Conservation (phyloP, 78 protist species). For the Dictyostelium purpureum region DNA sequence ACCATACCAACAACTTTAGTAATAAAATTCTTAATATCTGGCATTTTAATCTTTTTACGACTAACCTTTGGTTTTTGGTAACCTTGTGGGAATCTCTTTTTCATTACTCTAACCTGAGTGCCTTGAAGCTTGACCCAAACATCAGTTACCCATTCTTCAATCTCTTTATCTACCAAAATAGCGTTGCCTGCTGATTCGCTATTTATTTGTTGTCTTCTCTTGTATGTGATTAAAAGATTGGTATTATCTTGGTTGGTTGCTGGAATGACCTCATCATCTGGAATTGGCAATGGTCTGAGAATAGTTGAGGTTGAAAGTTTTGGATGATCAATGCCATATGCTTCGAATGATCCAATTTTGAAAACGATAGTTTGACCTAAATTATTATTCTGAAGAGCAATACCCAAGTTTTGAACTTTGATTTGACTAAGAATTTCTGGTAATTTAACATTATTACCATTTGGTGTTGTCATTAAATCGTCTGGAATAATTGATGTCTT, state of each 20-base stretch:
- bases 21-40: conserved; percentile 55
- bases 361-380: conserved; percentile 53
- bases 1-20: conserved; percentile 26
- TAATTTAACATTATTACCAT: neutral
- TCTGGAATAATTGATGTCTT: neutral
- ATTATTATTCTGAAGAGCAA: conserved; percentile 27
- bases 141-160: conserved; percentile 50
- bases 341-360: conserved; percentile 62
- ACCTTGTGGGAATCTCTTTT: conserved; percentile 1
- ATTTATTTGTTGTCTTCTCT: conserved; percentile 25
- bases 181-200: no score
- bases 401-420: conserved; percentile 44
- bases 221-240: conserved; percentile 42
- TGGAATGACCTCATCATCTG: conserved; percentile 68
- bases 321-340: conserved; percentile 72
- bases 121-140: conserved; percentile 67
- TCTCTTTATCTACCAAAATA: conserved; percentile 20
- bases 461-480: neutral
- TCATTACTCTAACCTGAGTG: conserved; percentile 45
- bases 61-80: neutral
- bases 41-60: conserved; percentile 41
- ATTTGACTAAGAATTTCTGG: neutral
- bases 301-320: conserved; percentile 58
- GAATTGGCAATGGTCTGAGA: conserved; percentile 66
- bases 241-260: conserved; percentile 36